Evolutionary conservation across 495 filamentous ascomycete genomes (phyloP).

Genomic region (Neurospora intermedia): DNA sequence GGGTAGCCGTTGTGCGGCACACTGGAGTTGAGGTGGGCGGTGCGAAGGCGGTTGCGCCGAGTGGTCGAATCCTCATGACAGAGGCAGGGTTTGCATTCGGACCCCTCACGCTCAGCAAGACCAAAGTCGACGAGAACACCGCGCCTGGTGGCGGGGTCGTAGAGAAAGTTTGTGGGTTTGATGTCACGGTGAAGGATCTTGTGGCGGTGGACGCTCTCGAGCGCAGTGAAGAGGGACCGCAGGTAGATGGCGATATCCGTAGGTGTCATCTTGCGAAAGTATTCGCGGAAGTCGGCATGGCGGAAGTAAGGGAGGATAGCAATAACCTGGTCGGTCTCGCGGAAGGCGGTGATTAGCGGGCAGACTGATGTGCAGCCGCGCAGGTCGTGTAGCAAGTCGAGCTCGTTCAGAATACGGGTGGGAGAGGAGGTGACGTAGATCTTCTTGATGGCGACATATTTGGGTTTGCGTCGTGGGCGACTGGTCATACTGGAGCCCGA

Average conservation of each 20-base stretch:
- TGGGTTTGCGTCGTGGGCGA: slow-evolving; percentile 38
- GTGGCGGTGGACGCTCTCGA: slow-evolving; percentile 70
- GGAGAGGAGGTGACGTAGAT: slow-evolving; percentile 97
- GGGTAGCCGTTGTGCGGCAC: slow-evolving; percentile 59
- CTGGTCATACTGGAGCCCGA: slow-evolving; percentile 14
- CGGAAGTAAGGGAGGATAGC: slow-evolving; percentile 91
- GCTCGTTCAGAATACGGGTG: slow-evolving; percentile 86
- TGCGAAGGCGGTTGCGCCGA: slow-evolving; percentile 29
- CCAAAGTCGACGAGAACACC: slow-evolving; percentile 96
- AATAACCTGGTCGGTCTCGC: slow-evolving; percentile 86
- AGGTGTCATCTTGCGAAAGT: slow-evolving; percentile 80
- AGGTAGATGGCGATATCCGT: slow-evolving; percentile 83
- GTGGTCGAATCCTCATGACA: slow-evolving; percentile 44
- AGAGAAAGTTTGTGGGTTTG: slow-evolving; percentile 99
- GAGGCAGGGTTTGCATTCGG: slow-evolving; percentile 61
- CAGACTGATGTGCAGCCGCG: slow-evolving; percentile 74
- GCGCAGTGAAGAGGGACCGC: slow-evolving; percentile 73
- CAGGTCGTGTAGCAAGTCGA: slow-evolving; percentile 90
- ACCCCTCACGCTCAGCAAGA: slow-evolving; percentile 73
- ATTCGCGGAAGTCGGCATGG: slow-evolving; percentile 91
- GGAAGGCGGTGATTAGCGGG: slow-evolving; percentile 91
- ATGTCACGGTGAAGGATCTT: slow-evolving; percentile 92
- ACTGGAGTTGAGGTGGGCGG: slow-evolving; percentile 29
- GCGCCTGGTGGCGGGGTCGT: slow-evolving; percentile 67
- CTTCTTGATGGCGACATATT: slow-evolving; percentile 94